Percentiles rank a stretch among this genome's conserved stretches.
phyloP scores from a whole-genome alignment of 2,329 filamentous ascomycete genomes.

The Talaromyces sp. region DNA sequence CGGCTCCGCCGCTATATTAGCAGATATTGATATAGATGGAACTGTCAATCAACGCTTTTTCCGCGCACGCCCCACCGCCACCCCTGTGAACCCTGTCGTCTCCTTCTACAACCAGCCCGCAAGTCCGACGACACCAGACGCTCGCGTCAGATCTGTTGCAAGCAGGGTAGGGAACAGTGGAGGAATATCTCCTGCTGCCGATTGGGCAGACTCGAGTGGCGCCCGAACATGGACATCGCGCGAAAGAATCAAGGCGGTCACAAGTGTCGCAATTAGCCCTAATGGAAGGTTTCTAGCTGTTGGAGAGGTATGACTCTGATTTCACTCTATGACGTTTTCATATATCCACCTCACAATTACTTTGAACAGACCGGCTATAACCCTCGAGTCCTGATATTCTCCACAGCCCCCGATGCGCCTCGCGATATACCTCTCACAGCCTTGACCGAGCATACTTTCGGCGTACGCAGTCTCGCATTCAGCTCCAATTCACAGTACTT shows the following conservation, averaged over 20 bases:
- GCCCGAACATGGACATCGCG: constrained; percentile 80
- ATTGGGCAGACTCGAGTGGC: constrained; percentile 55
- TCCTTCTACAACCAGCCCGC: constrained; percentile 55
- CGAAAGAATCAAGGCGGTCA: constrained; percentile 91
- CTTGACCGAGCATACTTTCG: constrained; percentile 84
- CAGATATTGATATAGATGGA: constrained; percentile 66
- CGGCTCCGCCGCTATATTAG: constrained; percentile 88
- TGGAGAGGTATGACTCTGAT: constrained; percentile 61
- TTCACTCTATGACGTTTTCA: not conserved
- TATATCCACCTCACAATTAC: no score
- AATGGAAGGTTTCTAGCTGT: constrained; percentile 86
- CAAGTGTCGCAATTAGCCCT: constrained; percentile 80
- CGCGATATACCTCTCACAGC: constrained; percentile 79
- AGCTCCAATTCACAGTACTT: constrained; percentile 81
- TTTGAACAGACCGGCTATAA: constrained; percentile 88
- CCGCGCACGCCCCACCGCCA: constrained; percentile 69
- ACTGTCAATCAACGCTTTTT: constrained; percentile 78
- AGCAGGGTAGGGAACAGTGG: constrained; percentile 48
- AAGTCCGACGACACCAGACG: constrained; percentile 54
- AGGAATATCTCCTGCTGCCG: constrained; percentile 47
- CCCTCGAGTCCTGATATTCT: constrained; percentile 86
- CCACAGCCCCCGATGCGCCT: constrained; percentile 68
- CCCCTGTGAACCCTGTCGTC: constrained; percentile 61
- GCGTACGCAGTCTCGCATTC: constrained; percentile 84
- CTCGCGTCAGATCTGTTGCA: constrained; percentile 56